A percentile compares a stretch with the other conserved stretches of the same genome.
phyloP scores from a whole-genome alignment of 495 filamentous ascomycete species.

The Trichoderma asperelloides region DNA sequence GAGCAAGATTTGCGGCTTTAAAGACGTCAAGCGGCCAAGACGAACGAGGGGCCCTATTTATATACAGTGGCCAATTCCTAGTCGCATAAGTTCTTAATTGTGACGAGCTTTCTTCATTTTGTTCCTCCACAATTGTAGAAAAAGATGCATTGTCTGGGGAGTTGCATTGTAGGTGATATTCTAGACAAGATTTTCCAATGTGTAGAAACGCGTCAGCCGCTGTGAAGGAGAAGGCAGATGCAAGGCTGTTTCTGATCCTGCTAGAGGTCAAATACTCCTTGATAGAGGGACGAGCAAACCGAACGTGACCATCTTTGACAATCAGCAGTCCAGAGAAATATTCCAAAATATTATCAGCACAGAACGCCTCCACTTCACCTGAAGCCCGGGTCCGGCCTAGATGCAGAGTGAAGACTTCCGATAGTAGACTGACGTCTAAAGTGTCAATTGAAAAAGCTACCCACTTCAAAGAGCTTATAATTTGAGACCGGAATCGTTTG shows the following conservation, averaged over 20 bases:
- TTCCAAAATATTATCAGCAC: background rate
- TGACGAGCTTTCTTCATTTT: background rate
- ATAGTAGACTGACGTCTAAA: background rate
- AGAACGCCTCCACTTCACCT: background rate
- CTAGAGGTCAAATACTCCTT: background rate
- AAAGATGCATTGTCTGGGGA: background rate
- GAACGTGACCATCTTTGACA: background rate
- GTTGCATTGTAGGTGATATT: background rate
- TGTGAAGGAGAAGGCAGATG: background rate
- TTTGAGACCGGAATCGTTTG: background rate
- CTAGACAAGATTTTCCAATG: background rate
- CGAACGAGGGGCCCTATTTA: background rate
- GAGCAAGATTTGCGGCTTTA: background rate
- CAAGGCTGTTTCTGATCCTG: background rate
- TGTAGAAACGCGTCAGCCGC: background rate
- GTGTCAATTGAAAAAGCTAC: background rate
- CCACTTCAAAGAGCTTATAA: background rate
- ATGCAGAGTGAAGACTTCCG: background rate
- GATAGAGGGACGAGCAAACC: background rate
- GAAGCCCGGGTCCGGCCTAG: background rate
- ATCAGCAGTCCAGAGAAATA: background rate
- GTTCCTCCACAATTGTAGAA: background rate
- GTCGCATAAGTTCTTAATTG: background rate
- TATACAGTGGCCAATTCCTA: background rate
- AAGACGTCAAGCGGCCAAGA: background rate